phyloP scores from a whole-genome alignment of 2,329 filamentous ascomycete genomes.

The Botrytis aclada region DNA sequence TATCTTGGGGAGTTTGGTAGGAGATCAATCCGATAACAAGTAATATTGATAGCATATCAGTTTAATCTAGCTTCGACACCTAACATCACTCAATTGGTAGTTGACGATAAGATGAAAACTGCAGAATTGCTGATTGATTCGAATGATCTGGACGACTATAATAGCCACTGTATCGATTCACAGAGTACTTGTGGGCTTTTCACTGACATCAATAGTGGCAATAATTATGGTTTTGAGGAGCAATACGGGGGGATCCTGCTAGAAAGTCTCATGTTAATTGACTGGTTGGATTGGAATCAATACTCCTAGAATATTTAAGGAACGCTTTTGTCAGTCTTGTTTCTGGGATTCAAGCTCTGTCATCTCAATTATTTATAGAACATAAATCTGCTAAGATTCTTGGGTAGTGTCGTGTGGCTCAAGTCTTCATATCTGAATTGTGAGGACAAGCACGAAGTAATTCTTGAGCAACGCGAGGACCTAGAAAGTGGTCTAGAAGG shows the following conservation, averaged over 20 bases:
- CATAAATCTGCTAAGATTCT: not conserved
- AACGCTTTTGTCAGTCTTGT: not conserved
- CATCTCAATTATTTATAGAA: not conserved
- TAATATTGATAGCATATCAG: not conserved
- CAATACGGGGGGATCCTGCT: not conserved
- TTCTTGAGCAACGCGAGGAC: not conserved
- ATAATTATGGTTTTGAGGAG: not conserved
- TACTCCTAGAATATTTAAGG: not conserved
- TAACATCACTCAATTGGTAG: not conserved
- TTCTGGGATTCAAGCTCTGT: not conserved
- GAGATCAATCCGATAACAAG: not conserved
- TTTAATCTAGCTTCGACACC: not conserved
- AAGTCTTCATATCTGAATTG: accelerated
- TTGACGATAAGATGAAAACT: not conserved
- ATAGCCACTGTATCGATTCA: not conserved
- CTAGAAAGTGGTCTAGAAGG: not conserved
- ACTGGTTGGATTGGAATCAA: not conserved
- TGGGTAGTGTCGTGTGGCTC: not conserved
- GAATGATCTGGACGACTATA: not conserved
- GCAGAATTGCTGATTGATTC: not conserved
- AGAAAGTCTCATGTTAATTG: not conserved
- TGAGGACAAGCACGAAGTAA: not conserved
- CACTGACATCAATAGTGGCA: not conserved
- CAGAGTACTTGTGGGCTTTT: not conserved
- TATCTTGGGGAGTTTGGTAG: not conserved